Evolutionary conservation across 2,329 filamentous ascomycete species (phyloP), one percentile per base, ranked within the genome.

Genomic region (Ceratocystis colombiana): DNA sequence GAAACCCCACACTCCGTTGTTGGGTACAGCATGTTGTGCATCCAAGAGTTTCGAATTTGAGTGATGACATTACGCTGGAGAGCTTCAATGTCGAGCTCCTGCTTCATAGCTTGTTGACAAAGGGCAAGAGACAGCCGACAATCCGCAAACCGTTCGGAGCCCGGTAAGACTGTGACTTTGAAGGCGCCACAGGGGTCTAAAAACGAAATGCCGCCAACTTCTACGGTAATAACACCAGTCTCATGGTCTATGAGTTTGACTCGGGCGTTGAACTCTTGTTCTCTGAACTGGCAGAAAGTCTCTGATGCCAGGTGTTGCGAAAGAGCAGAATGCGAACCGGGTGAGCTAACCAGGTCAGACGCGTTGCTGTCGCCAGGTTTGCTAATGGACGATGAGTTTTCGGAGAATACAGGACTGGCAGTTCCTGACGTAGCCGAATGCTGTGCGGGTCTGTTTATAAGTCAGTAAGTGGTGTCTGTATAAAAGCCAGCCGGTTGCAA

Each of bases 21-120:
- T 20, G 61, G 61, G 12, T 45, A 63, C 8, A 63, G 20, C 41
- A 63, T 48, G 20, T 17, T 63, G 15, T 63, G 45, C 44, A 50
- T 48, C 61, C 61, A 63, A 37, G 61, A 63, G 12, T 50, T 15
- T n/a, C 44, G 17, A 25, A 12, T 53, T 15, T n/a, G 7, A 1
- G 22, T 10, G 3, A 53, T 28, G 8, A 25, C 7, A 15, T 53
- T 15, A 10, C 5, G 15, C 48, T 12, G 20, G 10, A 28, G 8
- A n/a, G 22, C 22, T 53, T 53, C 20, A 28, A 53, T 10, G 8
- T 28, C 17, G 4, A 28, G 48, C 15, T 53, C 48, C 20, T 22
- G 48, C 48, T 59, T 33, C 28, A 59, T 59, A 30, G 28, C 25
- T n/a, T 59, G 28, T 25, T 59, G 55, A 28, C 55, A 59, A 3